Evolutionary conservation across 768 basidiomycete species (phyloP), one percentile per base, ranked within the genome.

Genomic region (Leccinum obscurum): DNA sequence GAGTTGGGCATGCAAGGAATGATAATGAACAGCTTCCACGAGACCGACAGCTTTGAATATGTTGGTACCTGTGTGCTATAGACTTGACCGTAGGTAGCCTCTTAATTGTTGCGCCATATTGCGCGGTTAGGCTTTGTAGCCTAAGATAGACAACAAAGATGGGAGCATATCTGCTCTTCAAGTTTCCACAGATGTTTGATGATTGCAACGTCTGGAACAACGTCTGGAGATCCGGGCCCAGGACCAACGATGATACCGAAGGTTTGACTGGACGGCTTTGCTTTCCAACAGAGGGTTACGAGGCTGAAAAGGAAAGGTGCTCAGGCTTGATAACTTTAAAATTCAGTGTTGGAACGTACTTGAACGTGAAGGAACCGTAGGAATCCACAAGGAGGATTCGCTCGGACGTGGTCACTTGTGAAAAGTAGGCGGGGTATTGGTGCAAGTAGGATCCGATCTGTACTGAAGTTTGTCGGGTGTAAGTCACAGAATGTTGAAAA

Each of bases 61-160:
- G 50, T 85, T 86, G 13, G 69, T 76, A 9, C 83, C 83, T 4
- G 66, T 68, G 69, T 93, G 90, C n/a, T 65, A 7, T 89, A 92
- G 54, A 90, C 79, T 65, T 89, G 89, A 7, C 90, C 89, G 66
- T 92, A 15, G 78, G 66, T 50, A 93, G 75, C 60, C 85, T 79
- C 61, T 80, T 76, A 17, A 93, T 70, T 14, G 63, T 68, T 4
- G 85, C 90, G 17, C 89, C 90, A 66, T 78, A 81, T 64, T 85
- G 86, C 22, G 86, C 73, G 4, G 80, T 84, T 35, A 93, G 77
- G 68, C 90, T 92, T 71, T 93, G 92, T 13, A 92, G 78, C 4
- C 92, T 91, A 22, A 93, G 80, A 66, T 91, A 93, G 11, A 93
- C 92, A 3, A 91, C 92, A 66, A 93, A 92, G 52, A 91, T 81